Evolutionary conservation across 148 eudicot genomes (phyloP).

Genomic region (Nepenthes gracilis): DNA sequence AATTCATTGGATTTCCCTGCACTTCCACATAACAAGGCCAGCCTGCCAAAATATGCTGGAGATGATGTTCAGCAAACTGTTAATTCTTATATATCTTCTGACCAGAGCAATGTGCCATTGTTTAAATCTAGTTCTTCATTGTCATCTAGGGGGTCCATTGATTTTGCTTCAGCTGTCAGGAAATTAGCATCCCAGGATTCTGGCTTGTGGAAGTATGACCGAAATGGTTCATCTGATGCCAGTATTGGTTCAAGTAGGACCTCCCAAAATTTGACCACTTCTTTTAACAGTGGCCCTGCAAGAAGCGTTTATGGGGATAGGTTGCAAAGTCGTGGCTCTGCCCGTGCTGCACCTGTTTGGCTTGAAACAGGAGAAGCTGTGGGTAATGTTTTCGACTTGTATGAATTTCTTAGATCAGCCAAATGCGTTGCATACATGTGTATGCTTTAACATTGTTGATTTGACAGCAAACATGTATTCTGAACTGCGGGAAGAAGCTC

Average conservation of each 20-base stretch:
- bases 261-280: slow-evolving; percentile 51
- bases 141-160: slow-evolving; percentile 51
- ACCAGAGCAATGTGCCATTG: slow-evolving; percentile 42
- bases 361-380: slow-evolving; percentile 98
- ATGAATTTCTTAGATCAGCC: slow-evolving; percentile 7
- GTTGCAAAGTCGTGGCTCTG: slow-evolving; percentile 38
- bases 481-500: slow-evolving; percentile 89
- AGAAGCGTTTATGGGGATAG: slow-evolving; percentile 51
- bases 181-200: slow-evolving; percentile 77
- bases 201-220: slow-evolving; percentile 58
- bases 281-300: slow-evolving; percentile 42
- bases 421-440: slow-evolving; percentile 15
- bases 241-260: slow-evolving; percentile 70
- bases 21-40: slow-evolving; percentile 51
- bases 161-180: slow-evolving; percentile 94
- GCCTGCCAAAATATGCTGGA: slow-evolving; percentile 36
- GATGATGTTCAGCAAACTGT: slow-evolving; percentile 48
- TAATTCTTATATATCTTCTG: slow-evolving; percentile 42
- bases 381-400: slow-evolving; percentile 36
- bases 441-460: slow-evolving; percentile 36
- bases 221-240: slow-evolving; percentile 53
- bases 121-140: slow-evolving; percentile 50
- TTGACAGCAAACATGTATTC: slow-evolving; percentile 84
- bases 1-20: slow-evolving; percentile 71
- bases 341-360: slow-evolving; percentile 74